Percentiles rank a stretch among this genome's conserved stretches.
These are phyloP conservation scores for Linaria vulgaris DNA, from an alignment of 257 asterid species.

Conservation along the genomic window DNA sequence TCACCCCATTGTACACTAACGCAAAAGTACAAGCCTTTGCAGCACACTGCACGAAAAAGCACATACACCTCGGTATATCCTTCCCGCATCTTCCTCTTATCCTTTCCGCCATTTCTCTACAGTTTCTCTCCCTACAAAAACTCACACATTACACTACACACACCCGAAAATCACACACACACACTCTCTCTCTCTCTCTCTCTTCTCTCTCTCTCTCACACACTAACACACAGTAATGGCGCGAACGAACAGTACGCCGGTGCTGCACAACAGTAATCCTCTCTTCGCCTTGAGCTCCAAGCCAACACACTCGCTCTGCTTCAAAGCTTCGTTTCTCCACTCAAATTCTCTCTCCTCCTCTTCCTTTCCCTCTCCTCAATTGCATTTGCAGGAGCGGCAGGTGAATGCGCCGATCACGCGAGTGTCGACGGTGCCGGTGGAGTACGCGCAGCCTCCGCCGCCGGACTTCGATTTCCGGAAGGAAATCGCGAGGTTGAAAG, in stretches of 20 bases:
- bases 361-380: constrained; percentile 27
- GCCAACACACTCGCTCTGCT: constrained; percentile 28
- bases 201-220: constrained; percentile 14
- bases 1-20: constrained; percentile 13
- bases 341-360: constrained; percentile 30
- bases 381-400: constrained; percentile 25
- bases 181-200: no score
- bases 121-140: constrained; percentile 23
- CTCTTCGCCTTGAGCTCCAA: constrained; percentile 41
- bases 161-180: constrained; percentile 14
- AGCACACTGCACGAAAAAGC: constrained; percentile 22
- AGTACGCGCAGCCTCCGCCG: constrained; percentile 59
- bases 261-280: constrained; percentile 20
- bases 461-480: constrained; percentile 57
- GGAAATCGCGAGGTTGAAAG: constrained; percentile 66
- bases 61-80: constrained; percentile 63
- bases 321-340: constrained; percentile 25
- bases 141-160: constrained; percentile 12
- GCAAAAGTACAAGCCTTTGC: not conserved
- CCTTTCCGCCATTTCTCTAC: constrained; percentile 26
- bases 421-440: constrained; percentile 79
- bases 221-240: constrained; percentile 54
- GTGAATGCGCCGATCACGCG: constrained; percentile 33
- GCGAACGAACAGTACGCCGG: constrained; percentile 24
- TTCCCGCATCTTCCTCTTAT: constrained; percentile 24